A percentile compares a stretch with the other conserved stretches of the same genome.
Evolutionary conservation across 1,284 basidiomycete genomes (phyloP).

Genomic region (Fomitopsis pinicola): DNA sequence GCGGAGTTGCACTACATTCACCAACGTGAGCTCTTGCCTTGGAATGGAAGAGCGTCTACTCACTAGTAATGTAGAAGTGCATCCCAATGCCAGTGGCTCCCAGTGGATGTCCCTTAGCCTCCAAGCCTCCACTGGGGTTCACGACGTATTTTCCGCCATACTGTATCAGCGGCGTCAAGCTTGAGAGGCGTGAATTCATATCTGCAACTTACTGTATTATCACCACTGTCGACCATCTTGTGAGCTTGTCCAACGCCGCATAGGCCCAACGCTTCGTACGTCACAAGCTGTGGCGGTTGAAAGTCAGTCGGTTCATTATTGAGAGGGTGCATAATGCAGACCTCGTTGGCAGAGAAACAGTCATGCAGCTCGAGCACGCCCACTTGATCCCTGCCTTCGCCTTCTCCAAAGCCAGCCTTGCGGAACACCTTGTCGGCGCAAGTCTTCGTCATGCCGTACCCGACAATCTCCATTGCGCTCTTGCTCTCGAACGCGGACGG

Average conservation of each 20-base stretch:
- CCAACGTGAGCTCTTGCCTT: constrained; percentile 5
- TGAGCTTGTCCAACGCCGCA: constrained; percentile 69
- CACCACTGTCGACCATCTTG: constrained; percentile 70
- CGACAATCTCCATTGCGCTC: constrained; percentile 73
- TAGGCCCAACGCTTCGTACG: constrained; percentile 80
- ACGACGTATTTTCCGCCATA: constrained; percentile 87
- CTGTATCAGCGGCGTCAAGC: constrained; percentile 26
- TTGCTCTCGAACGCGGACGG: constrained; percentile 57
- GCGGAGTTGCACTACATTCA: constrained; percentile 63
- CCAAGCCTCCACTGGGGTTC: constrained; percentile 83
- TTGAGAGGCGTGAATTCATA: neutral
- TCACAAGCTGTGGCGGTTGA: constrained; percentile 53
- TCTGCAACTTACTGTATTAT: constrained; percentile 62
- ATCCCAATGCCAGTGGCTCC: constrained; percentile 85
- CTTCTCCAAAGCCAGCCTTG: constrained; percentile 63
- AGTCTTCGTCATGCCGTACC: constrained; percentile 69
- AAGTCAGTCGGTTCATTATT: neutral
- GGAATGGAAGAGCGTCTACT: constrained; percentile 23
- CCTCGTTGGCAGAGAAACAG: constrained; percentile 80
- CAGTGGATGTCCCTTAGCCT: constrained; percentile 83
- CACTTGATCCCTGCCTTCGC: constrained; percentile 69
- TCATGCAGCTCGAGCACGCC: constrained; percentile 85
- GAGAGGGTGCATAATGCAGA: constrained; percentile 20
- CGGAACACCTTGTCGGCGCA: constrained; percentile 71
- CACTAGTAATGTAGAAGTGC: constrained; percentile 84